Evolutionary conservation across 2,329 filamentous ascomycete genomes (phyloP).

Genomic region (Talaromyces piceae): DNA sequence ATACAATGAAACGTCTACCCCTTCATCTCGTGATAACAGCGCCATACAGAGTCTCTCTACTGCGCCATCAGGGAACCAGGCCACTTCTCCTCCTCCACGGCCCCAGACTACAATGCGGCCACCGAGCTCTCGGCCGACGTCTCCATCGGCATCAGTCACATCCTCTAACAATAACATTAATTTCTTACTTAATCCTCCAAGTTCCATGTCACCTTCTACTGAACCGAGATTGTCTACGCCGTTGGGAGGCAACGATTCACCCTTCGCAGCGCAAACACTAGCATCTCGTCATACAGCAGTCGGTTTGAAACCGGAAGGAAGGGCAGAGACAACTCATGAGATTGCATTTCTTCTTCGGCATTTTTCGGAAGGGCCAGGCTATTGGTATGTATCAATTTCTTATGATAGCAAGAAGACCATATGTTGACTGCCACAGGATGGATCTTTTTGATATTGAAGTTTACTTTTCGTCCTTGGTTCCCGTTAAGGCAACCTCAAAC

Average conservation of each 20-base stretch:
- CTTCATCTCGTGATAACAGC: not conserved
- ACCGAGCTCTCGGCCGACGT: constrained; percentile 34
- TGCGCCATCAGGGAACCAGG: not conserved
- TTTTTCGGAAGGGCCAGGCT: constrained; percentile 53
- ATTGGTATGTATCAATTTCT: constrained; percentile 39
- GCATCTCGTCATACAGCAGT: constrained; percentile 14
- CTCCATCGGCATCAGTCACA: constrained; percentile 38
- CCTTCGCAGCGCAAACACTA: constrained; percentile 22
- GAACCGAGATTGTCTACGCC: constrained; percentile 34
- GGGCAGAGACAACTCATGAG: constrained; percentile 45
- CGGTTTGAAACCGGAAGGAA: constrained; percentile 19
- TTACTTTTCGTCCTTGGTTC: constrained; percentile 55
- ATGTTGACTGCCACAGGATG: constrained; percentile 28
- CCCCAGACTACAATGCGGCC: constrained; percentile 26
- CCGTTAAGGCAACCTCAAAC: constrained; percentile 47
- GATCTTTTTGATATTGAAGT: constrained; percentile 44
- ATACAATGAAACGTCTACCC: constrained; percentile 17
- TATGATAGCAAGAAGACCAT: not conserved
- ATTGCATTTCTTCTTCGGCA: constrained; percentile 53
- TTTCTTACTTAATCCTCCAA: constrained; percentile 47
- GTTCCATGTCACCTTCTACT: constrained; percentile 37
- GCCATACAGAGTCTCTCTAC: not conserved
- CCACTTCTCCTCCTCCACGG: constrained; percentile 26
- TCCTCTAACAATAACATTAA: constrained; percentile 45
- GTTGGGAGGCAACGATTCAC: constrained; percentile 22